A percentile compares a stretch with the other conserved stretches of the same genome.
Conservation (phyloP, 768 basidiomycete species). For the Rossbeevera mucosa region DNA sequence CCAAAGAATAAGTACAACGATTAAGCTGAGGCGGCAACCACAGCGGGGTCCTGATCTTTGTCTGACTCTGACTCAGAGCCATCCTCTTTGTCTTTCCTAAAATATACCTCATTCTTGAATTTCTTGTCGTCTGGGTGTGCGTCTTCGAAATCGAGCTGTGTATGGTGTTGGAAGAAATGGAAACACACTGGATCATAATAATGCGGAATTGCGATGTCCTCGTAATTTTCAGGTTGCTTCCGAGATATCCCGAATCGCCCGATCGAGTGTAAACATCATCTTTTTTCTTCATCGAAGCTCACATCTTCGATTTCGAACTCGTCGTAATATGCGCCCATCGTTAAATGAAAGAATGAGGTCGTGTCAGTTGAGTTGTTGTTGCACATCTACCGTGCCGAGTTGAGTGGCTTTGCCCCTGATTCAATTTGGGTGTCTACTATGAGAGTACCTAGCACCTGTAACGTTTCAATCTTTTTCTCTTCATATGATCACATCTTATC, state of each 20-base stretch:
- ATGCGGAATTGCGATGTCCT: constrained; percentile 93
- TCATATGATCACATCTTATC: no score
- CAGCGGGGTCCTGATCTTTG: constrained; percentile 31
- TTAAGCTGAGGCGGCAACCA: constrained; percentile 20
- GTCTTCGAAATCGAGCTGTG: constrained; percentile 76
- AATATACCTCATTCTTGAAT: constrained; percentile 33
- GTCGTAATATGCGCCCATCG: constrained; percentile 88
- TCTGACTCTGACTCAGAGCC: constrained; percentile 35
- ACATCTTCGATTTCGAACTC: constrained; percentile 98
- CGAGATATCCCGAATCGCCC: constrained; percentile 78
- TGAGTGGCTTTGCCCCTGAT: no score
- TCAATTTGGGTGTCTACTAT: no score
- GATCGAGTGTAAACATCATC: constrained; percentile 78
- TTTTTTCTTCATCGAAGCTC: constrained; percentile 78
- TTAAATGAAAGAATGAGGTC: no score
- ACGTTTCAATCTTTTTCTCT: no score
- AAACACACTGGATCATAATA: constrained; percentile 86
- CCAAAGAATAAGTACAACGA: neutral
- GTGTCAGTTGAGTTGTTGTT: no score
- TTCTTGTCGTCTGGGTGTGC: constrained; percentile 59
- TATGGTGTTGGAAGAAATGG: no score
- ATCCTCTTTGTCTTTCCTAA: constrained; percentile 32
- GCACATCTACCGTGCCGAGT: no score
- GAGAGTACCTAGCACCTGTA: no score
- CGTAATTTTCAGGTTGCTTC: constrained; percentile 78